These are phyloP conservation scores for Schizosaccharomyces lindneri DNA, from an alignment of 805 yeast species.

Conservation along the genomic window DNA sequence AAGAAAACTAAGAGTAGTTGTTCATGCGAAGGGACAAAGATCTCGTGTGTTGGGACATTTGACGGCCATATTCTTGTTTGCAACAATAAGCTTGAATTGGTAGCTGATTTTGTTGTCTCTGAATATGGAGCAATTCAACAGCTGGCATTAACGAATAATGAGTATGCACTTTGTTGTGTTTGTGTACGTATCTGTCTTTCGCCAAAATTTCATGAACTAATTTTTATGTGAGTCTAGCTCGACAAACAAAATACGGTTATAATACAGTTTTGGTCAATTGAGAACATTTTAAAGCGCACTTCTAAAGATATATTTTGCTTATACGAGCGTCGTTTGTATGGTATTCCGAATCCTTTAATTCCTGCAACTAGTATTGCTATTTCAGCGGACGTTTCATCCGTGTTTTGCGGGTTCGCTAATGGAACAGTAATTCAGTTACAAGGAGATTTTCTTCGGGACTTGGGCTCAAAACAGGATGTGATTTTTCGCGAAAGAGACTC, in stretches of 20 bases:
- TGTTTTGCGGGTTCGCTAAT: background rate
- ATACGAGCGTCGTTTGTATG: background rate
- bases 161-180: background rate
- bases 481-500: background rate
- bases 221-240: background rate
- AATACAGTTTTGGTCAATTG: background rate
- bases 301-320: background rate
- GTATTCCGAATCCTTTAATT: background rate
- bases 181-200: background rate
- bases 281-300: background rate
- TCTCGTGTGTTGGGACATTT: background rate
- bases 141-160: background rate
- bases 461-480: background rate
- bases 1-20: background rate
- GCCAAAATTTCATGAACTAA: background rate
- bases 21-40: background rate
- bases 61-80: background rate
- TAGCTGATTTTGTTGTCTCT: background rate
- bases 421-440: background rate
- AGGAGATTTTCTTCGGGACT: background rate
- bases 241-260: background rate
- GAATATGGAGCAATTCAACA: background rate
- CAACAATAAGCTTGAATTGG: background rate
- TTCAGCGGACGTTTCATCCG: background rate
- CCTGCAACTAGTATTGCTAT: background rate